Evolutionary conservation across 2,329 filamentous ascomycete species (phyloP), one percentile per base, ranked within the genome.

Genomic region (Massarina eburnea): DNA sequence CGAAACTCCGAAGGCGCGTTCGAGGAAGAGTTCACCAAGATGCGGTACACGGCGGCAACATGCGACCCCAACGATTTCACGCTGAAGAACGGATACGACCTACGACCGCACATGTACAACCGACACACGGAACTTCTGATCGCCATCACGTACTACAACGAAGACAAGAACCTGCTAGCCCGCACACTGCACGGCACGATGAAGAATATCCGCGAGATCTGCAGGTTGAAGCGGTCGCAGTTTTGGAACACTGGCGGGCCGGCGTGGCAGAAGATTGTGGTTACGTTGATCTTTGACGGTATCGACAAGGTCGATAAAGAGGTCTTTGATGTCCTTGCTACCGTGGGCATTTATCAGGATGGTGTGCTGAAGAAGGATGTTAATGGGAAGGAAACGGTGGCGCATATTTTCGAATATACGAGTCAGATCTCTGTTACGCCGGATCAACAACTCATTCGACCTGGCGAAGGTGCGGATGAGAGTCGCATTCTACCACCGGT

Each of bases 241-340:
- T 99, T 99, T 78, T 99, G 94, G 94, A 96, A 97, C 78, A 95
- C 96, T 77, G 94, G 94, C 62, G 94, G 94, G 45, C 94, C 94
- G 8, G 94, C 94, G 44, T 99, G 94, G 94, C 94, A 99, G 71
- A 99, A 99, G 78, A 97, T 99, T 67, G 94, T 97, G 22, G 94
- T 97, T 49, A 95, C 89, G 71, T 77, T 97, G 57, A 90, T 99
- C 54, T 97, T 97, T 64, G 94, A 99, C 71, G 94, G 94, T 81
- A 95, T 99, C 64, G 92, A 96, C 62, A 94, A 95, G 72, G 92
- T 89, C 57, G 92, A 99, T 80, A 97, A 97, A 80, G 89, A 90
- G 66, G 90, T 88, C 3, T 80, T 97, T 36, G 94, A 99, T 71
- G 81, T 97, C 39, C 80, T 99, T 49, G 94, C 94, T 29, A 97